Evolutionary conservation across 2,329 filamentous ascomycete species (phyloP).

Genomic region (Reticulascus tulasneorum): DNA sequence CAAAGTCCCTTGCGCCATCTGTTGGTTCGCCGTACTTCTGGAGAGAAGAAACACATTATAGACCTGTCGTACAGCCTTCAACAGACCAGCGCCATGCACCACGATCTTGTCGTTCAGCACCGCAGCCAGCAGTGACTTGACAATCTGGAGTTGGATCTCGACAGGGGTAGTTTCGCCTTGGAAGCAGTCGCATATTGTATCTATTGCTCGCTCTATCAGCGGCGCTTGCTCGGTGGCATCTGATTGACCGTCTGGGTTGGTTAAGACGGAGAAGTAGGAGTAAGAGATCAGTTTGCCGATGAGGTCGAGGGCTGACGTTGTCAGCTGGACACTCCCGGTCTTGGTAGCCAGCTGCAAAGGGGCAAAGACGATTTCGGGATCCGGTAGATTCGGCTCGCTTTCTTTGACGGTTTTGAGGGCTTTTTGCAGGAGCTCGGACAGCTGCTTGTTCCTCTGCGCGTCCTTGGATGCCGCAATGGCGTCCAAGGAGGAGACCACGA

Average conservation of each 20-base stretch:
- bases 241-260: conserved; percentile 32
- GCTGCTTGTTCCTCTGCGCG: conserved; percentile 78
- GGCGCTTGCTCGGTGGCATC: conserved; percentile 60
- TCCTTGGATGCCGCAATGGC: conserved; percentile 89
- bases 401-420: conserved; percentile 85
- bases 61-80: conserved; percentile 95
- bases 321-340: conserved; percentile 77
- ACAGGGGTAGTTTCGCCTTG: conserved; percentile 90
- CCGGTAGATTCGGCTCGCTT: conserved; percentile 73
- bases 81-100: conserved; percentile 89
- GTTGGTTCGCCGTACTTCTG: conserved; percentile 89
- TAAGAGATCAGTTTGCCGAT: conserved; percentile 99
- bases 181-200: conserved; percentile 99
- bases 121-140: conserved; percentile 92
- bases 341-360: conserved; percentile 88
- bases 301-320: conserved; percentile 89
- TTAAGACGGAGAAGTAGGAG: conserved; percentile 86
- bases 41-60: conserved; percentile 99
- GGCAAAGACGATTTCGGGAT: conserved; percentile 87
- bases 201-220: conserved; percentile 94
- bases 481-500: conserved; percentile 90
- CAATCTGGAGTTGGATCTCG: conserved; percentile 94
- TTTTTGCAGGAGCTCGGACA: conserved; percentile 75
- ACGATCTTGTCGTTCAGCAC: conserved; percentile 99
- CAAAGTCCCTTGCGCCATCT: conserved; percentile 92